A percentile compares a stretch with the other conserved stretches of the same genome.
Evolutionary conservation across 164 flowering plant species (phyloP).

Genomic region (Echeveria elegans): DNA sequence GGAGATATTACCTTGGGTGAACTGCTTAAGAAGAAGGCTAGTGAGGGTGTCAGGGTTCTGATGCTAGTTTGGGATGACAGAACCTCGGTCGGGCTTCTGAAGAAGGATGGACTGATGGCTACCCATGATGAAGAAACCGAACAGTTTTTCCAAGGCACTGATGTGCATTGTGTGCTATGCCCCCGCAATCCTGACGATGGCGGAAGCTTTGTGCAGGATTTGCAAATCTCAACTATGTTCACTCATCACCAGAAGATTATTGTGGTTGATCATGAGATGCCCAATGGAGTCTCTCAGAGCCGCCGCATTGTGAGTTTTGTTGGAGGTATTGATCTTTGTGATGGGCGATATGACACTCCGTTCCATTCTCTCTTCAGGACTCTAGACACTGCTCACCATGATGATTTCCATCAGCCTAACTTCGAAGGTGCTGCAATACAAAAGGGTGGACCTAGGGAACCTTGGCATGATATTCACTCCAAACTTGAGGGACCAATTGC

Average conservation of each 20-base stretch:
- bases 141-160: conserved; percentile 33
- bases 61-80: conserved; percentile 73
- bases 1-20: conserved; percentile 49
- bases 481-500: conserved; percentile 64
- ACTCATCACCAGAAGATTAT: conserved; percentile 63
- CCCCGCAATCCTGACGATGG: conserved; percentile 61
- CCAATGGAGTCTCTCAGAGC: conserved; percentile 28
- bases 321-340: conserved; percentile 55
- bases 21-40: conserved; percentile 53
- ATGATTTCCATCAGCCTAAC: conserved; percentile 62
- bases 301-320: conserved; percentile 57
- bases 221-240: conserved; percentile 50
- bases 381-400: conserved; percentile 51
- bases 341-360: conserved; percentile 45
- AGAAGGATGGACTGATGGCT: conserved; percentile 68
- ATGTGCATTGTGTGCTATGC: conserved; percentile 58
- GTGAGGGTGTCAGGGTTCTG: conserved; percentile 56
- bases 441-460: conserved; percentile 62
- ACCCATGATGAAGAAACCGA: conserved; percentile 73
- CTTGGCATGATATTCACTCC: conserved; percentile 68
- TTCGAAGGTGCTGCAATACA: conserved; percentile 35
- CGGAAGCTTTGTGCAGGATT: conserved; percentile 47
- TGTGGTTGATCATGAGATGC: conserved; percentile 46
- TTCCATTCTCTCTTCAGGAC: conserved; percentile 61
- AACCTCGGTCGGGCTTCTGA: conserved; percentile 46